Evolutionary conservation across 148 eudicot genomes (phyloP).

Genomic region (Rhododendron griersonianum): DNA sequence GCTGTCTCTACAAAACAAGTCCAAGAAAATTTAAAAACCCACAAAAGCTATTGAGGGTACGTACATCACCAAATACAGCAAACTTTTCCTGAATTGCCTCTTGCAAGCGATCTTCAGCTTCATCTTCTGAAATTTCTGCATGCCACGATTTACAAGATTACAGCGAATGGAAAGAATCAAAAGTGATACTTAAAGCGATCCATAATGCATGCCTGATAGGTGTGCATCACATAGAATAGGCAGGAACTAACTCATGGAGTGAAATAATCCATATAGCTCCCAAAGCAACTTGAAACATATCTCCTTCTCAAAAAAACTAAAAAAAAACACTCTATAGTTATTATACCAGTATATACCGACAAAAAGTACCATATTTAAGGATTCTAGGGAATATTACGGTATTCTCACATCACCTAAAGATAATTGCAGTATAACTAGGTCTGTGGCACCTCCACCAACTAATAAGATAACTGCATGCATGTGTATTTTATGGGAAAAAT

Average conservation of each 20-base stretch:
- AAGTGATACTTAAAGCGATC: neutral
- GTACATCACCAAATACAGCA: slow-evolving; percentile 85
- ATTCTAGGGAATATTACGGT: neutral
- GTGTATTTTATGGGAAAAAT: neutral
- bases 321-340: neutral
- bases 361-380: neutral
- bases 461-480: neutral
- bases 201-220: neutral
- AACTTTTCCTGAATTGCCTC: slow-evolving; percentile 96
- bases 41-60: slow-evolving; percentile 17
- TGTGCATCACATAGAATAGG: neutral
- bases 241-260: neutral
- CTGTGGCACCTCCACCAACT: neutral
- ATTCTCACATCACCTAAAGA: neutral
- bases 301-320: neutral
- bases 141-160: slow-evolving; percentile 13
- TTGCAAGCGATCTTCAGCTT: slow-evolving; percentile 90
- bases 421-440: neutral
- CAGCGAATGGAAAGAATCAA: neutral
- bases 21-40: neutral
- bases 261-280: neutral
- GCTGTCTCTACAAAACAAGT: neutral
- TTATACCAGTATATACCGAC: neutral
- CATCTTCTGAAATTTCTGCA: slow-evolving; percentile 92
- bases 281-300: neutral